Base-by-base conservation (phyloP, 768 basidiomycete species). In the Xanthoconium purpureum region DNA sequence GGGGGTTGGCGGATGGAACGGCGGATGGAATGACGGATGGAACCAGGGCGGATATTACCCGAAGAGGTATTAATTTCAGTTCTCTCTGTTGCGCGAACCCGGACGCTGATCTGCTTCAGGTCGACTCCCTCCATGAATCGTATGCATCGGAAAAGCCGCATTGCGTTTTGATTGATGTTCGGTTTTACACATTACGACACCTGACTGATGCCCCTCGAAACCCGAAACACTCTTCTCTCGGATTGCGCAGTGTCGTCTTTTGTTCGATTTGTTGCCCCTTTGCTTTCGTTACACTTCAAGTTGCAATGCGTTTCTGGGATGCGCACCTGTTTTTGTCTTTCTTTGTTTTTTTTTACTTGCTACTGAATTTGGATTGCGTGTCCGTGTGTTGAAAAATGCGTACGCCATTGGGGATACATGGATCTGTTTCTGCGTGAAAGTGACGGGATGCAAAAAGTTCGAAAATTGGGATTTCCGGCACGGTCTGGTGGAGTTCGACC, bases 121-220 rank as follows among this genome's bases (percentile, higher is more conserved):
- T 49, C 50, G 14, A 37, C 2, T 3, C 46, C 38, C 7, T 28
- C 32, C 5, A 6, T n/a, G 14, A 18, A 47, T 30, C 59, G 44
- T 17, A 12, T 58, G 44, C 54, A 13, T 47, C 47, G 44, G 45
- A 64, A 47, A 44, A 65, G 30, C 20, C 55, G 55, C 15, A 33
- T 52, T 8, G 8, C 15, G 17, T 51, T 43, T 40, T 17, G 4
- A 36, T 24, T 58, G 52, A 64, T 36, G 35, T 29, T 17, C n/a
- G 24, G 35, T 32, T 11, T 18, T 1, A 12, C 40, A 40, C 6
- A 24, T 9, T 20, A 13, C 29, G 18, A 24, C 20, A 52, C 29
- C 30, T 17, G 13, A 17, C 13, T 24, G 37, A 7, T 6, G 3
- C 7, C 15, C 15, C 13, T 24, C n/a, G 39, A 43, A 15, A 24